Conservation (phyloP, 1,139 yeast species). For the Saccharomycopsis crataegensis region DNA sequence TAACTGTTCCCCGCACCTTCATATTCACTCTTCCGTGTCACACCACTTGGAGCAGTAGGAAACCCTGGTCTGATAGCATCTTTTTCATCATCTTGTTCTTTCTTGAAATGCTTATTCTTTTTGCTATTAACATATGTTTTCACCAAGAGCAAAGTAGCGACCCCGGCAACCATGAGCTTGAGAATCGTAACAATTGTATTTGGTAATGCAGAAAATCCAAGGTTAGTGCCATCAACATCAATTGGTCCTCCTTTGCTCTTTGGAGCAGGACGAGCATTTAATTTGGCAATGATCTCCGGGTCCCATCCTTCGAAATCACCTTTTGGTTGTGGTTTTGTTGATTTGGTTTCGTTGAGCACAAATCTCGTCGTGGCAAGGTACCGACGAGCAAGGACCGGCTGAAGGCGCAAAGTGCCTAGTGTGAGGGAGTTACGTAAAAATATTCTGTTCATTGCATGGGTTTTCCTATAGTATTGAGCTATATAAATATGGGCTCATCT, state of each 20-base stretch:
- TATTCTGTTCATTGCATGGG: too few species aligned
- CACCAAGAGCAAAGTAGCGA: slow-evolving; percentile 11
- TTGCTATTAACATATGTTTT: slow-evolving; percentile 14
- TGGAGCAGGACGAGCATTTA: background rate
- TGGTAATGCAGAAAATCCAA: slow-evolving; percentile 17
- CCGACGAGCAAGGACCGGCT: too few species aligned
- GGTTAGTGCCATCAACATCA: slow-evolving; percentile 1
- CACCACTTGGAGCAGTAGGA: slow-evolving; percentile 16
- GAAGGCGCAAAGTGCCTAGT: too few species aligned
- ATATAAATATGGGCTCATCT: too few species aligned
- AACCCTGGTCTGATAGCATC: slow-evolving; percentile 16
- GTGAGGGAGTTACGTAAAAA: too few species aligned
- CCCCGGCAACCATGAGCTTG: slow-evolving; percentile 16
- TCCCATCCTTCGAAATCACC: background rate
- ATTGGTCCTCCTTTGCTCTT: background rate
- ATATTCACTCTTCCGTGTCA: slow-evolving; percentile 47
- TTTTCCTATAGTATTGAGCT: too few species aligned
- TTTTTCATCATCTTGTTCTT: background rate
- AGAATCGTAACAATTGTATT: slow-evolving; percentile 13
- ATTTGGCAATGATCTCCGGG: background rate
- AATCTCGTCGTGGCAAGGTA: too few species aligned
- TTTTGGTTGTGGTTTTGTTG: background rate
- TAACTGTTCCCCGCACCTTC: slow-evolving; percentile 63
- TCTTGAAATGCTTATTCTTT: slow-evolving; percentile 6
- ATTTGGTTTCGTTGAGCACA: too few species aligned